Evolutionary conservation across 129 eudicot species (phyloP).

Genomic region (Chrysanthemum makinoi): DNA sequence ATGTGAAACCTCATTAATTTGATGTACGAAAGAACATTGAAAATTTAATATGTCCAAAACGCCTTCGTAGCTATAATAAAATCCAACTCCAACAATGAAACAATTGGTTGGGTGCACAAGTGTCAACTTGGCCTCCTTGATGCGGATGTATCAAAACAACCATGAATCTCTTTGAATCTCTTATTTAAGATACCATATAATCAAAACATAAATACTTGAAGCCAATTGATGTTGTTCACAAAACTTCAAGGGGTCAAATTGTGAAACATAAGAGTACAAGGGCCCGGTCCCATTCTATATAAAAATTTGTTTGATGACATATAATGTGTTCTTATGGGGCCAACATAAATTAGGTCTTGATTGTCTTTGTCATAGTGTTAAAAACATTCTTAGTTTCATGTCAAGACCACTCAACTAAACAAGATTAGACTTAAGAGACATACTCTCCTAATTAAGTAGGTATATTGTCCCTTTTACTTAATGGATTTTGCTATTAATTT

Average conservation of each 20-base stretch:
- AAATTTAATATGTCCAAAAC: constrained; percentile 14
- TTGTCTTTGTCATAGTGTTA: constrained; percentile 24
- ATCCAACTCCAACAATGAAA: constrained; percentile 24
- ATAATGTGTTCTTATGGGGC: constrained; percentile 29
- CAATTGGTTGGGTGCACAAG: constrained; percentile 20
- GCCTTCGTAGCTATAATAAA: neutral
- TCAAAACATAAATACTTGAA: constrained; percentile 18
- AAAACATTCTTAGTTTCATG: constrained; percentile 28
- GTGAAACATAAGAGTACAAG: neutral
- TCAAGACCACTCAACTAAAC: constrained; percentile 25
- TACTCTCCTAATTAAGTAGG: constrained; percentile 34
- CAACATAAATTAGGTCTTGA: constrained; percentile 32
- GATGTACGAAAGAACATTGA: neutral
- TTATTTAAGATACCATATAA: neutral
- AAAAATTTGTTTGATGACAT: constrained; percentile 8
- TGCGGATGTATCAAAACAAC: no score
- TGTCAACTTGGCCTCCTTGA: constrained; percentile 24
- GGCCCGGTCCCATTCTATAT: neutral
- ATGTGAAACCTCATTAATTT: constrained; percentile 15
- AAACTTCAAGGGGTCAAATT: constrained; percentile 2
- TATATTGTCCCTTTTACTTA: constrained; percentile 36
- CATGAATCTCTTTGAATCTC: neutral
- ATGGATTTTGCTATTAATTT: constrained; percentile 18
- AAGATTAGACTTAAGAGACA: constrained; percentile 32
- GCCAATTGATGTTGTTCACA: neutral